Evolutionary conservation across 2,329 filamentous ascomycete species (phyloP), one percentile per base, ranked within the genome.

Genomic region (Calcarisporium arbuscula): DNA sequence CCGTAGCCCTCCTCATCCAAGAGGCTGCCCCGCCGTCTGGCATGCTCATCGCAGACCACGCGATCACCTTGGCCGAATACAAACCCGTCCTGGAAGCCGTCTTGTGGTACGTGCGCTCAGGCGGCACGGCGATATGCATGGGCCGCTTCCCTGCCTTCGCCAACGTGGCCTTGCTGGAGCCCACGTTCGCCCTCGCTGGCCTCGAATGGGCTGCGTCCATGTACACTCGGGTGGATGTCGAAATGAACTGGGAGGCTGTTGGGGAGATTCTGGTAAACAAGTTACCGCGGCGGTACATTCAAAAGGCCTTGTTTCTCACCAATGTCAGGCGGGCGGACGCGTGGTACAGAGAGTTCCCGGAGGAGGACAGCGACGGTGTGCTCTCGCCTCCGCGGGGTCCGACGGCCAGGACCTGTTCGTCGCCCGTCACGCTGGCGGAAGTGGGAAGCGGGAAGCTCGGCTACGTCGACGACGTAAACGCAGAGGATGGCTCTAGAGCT

Each of bases 381-480:
- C 32, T 47, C 32, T 34, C 33, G 5, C 34, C 38, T n/a, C 10
- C 25, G 16, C 20, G 15, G 6, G 18, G 27, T 6, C 30, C 34
- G 23, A 8, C 32, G 9, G 14, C 22, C n/a, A 26, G 30, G 6
- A 34, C 29, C 14, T 17, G 18, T 14, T 43, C 51, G 34, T 39
- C 45, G 5, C 38, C 52, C n/a, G 42, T 51, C 12, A 42, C 41
- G 28, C 42, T 55, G 20, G 43, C 48, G 5, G 36, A 40, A 14
- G 48, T 53, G 33, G 53, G 51, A n/a, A 28, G 45, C 18, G 53
- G 53, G 26, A 49, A 38, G 21, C 38, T 55, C 16, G 49, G 52
- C n/a, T 57, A 50, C 35, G 35, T 55, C 21, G 55, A 53, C 23
- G 53, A 57, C 30, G 44, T 51, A 11, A 49, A 48, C 30, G 40